Evolutionary conservation across 2,329 filamentous ascomycete species (phyloP).

Genomic region (Saccharata proteae): DNA sequence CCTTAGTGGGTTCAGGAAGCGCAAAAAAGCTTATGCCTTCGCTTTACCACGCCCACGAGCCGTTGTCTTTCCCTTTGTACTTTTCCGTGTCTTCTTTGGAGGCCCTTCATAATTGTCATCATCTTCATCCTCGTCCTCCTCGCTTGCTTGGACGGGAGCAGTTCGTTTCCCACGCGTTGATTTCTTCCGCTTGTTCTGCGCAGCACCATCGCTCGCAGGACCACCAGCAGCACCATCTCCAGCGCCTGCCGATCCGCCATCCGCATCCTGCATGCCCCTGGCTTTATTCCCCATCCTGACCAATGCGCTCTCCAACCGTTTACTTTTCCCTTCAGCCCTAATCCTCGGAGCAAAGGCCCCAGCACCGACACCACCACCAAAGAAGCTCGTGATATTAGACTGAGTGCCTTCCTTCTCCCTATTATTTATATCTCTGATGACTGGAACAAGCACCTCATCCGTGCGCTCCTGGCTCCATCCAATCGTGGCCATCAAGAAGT

Average conservation of each 20-base stretch:
- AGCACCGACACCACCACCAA: constrained; percentile 57
- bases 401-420: constrained; percentile 84
- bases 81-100: no score
- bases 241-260: not conserved
- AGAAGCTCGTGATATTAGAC: constrained; percentile 89
- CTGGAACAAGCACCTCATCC: constrained; percentile 89
- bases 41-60: no score
- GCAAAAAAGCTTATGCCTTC: no score
- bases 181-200: no score
- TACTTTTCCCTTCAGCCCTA: constrained; percentile 49
- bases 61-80: no score
- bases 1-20: no score
- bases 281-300: constrained; percentile 50
- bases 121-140: no score
- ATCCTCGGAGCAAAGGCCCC: constrained; percentile 61
- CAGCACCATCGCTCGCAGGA: no score
- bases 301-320: constrained; percentile 66
- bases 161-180: no score
- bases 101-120: no score
- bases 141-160: no score
- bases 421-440: constrained; percentile 89
- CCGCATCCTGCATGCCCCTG: constrained; percentile 1
- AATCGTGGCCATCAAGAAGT: constrained; percentile 81
- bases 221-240: not conserved
- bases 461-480: constrained; percentile 88